These are phyloP conservation scores for Symbiodinium pilosum DNA, from an alignment of 73 alveolate species.

Conservation along the genomic window DNA sequence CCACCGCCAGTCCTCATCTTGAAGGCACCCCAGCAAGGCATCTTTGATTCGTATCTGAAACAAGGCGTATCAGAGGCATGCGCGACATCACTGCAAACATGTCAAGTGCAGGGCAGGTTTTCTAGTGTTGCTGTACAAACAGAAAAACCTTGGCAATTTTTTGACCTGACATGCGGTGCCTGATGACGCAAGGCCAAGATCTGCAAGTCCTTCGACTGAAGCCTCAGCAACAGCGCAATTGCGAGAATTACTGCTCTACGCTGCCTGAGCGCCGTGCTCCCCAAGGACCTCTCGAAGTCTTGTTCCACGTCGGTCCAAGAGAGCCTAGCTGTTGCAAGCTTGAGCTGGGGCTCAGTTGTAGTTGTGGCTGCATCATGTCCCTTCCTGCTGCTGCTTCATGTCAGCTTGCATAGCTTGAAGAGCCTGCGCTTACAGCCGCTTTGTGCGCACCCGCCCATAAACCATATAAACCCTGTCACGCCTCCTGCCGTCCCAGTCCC, in stretches of 20 bases:
- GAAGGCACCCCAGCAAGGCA: constrained; percentile 77
- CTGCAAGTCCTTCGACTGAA: constrained; percentile 63
- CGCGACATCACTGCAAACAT: neutral
- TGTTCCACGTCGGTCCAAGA: constrained; percentile 10
- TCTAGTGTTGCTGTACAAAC: neutral
- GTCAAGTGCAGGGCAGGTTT: no score
- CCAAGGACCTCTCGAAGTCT: neutral
- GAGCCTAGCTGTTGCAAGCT: neutral
- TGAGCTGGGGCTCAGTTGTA: neutral
- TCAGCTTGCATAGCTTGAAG: neutral
- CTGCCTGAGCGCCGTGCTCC: neutral
- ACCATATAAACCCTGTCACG: no score
- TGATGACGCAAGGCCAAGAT: constrained; percentile 64
- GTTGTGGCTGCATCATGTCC: neutral
- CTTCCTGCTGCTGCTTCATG: constrained; percentile 7
- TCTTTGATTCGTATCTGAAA: constrained; percentile 74
- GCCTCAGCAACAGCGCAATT: constrained; percentile 6
- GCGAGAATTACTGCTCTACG: neutral
- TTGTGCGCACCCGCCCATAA: no score
- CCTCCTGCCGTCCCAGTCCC: no score
- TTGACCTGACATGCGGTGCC: neutral
- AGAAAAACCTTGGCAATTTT: neutral
- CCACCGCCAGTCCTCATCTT: constrained; percentile 63
- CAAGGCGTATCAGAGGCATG: neutral
- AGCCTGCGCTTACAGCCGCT: neutral